Base-by-base conservation (phyloP, 202 grass and related monocot genomes). In the Saccharum hybrid region DNA sequence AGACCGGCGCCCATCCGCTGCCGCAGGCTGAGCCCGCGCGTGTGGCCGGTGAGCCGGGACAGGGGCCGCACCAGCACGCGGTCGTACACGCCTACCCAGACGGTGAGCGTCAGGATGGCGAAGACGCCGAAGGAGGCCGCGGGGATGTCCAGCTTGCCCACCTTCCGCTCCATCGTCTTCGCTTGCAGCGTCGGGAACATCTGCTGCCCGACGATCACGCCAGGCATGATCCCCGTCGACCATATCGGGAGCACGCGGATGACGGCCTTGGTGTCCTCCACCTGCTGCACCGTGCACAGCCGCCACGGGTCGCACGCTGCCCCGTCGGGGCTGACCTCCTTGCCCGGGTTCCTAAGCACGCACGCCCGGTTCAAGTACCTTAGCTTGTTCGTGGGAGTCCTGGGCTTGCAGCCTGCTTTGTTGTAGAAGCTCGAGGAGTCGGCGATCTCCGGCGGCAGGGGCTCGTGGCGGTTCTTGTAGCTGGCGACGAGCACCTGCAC, bases 71-170 rank as follows among this genome's bases (percentile, higher is more conserved):
- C 92, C 22, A 94, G 66, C n/a, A 30, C 68, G 14, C 86, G 81
- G 81, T 91, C 92, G 92, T 94, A 94, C 30, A 91, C 43, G 77
- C 77, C 86, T 4, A 91, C 86, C 92, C 89, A 94, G 3, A 94
- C 34, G 39, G 88, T 94, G 66, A 91, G 86, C 31, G 81, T 91
- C 64, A 89, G 5, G 83, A 89, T 79, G 68, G 37, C 46, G 72
- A 94, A 91, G 63, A 91, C 86, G 77, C 54, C n/a, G 81, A 85
- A 91, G 74, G 89, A 87, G 5, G 72, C 81, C 2, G 84, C 63
- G 1, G 92, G 88, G 38, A 91, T 21, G 10, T 85, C 6, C 7
- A 91, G 7, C 34, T 3, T 5, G 18, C 84, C 88, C 68, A 94
- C 43, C 7, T 4, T 66, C 9, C 92, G 86, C 2, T 83, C 74